A percentile compares a stretch with the other conserved stretches of the same genome.
Conservation (phyloP, 2,329 filamentous ascomycete genomes). For the Aspergillus pseudonomiae region DNA sequence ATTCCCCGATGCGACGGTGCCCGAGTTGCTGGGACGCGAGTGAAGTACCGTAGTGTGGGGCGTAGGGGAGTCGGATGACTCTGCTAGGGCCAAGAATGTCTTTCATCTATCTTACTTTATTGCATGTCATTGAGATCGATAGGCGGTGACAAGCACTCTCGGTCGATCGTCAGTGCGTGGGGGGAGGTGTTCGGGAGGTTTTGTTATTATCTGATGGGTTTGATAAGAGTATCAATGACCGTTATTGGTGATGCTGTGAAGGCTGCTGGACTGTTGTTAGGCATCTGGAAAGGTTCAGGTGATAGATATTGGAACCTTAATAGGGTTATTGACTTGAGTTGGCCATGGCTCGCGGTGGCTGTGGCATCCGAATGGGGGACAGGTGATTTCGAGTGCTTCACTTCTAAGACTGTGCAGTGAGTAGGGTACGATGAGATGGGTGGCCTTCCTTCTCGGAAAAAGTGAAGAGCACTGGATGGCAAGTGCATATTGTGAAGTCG, state of each 20-base stretch:
- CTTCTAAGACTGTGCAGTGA: neutral
- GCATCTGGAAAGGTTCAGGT: neutral
- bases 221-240: neutral
- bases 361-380: neutral
- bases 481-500: neutral
- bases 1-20: neutral
- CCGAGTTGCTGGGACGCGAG: neutral
- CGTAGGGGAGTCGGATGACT: conserved; percentile 2
- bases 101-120: neutral
- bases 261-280: neutral
- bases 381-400: neutral
- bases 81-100: neutral
- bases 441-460: neutral
- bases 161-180: neutral
- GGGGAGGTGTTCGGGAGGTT: neutral
- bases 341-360: neutral
- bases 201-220: neutral
- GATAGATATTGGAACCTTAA: neutral
- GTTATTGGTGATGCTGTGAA: neutral
- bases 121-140: neutral
- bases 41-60: neutral
- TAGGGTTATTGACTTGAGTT: neutral
- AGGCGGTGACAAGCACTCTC: neutral
- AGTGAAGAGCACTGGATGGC: neutral
- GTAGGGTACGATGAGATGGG: neutral